Evolutionary conservation across 768 basidiomycete species (phyloP).

Genomic region (Lactarius sanguifluus): DNA sequence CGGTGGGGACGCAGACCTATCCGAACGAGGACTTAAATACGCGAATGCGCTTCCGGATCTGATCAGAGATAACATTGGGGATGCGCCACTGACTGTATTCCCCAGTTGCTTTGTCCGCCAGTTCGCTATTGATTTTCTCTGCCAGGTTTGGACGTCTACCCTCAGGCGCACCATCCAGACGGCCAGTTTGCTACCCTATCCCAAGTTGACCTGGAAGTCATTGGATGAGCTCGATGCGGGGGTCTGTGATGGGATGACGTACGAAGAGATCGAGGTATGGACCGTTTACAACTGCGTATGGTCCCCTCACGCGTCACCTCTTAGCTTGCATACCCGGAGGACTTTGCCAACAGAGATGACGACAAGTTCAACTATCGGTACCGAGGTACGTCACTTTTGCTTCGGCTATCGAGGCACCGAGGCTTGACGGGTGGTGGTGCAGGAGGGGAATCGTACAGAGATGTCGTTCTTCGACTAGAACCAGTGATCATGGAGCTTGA

Average conservation of each 20-base stretch:
- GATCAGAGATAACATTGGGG: conserved; percentile 87
- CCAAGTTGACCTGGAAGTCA: conserved; percentile 97
- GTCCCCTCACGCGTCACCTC: neutral
- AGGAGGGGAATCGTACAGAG: conserved; percentile 95
- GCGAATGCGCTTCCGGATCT: conserved; percentile 81
- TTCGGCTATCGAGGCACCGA: neutral
- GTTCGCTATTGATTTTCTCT: neutral
- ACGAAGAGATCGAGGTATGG: conserved; percentile 92
- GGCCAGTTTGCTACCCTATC: conserved; percentile 73
- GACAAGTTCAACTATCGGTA: conserved; percentile 99
- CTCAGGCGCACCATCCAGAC: conserved; percentile 92
- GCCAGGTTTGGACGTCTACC: conserved; percentile 98
- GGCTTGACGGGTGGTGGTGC: neutral
- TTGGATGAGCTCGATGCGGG: conserved; percentile 98
- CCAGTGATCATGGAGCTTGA: conserved; percentile 99
- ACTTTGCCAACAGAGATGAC: conserved; percentile 96
- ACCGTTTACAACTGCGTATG: neutral
- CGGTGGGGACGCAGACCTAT: conserved; percentile 93
- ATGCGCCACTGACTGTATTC: conserved; percentile 79
- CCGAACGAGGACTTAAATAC: conserved; percentile 81
- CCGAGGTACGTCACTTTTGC: conserved; percentile 49
- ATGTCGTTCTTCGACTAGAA: conserved; percentile 92
- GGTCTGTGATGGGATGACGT: conserved; percentile 99
- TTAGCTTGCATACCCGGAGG: conserved; percentile 93
- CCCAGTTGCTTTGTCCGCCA: neutral